Evolutionary conservation across 805 yeast species (phyloP).

Genomic region (Hyphopichia homilentoma): DNA sequence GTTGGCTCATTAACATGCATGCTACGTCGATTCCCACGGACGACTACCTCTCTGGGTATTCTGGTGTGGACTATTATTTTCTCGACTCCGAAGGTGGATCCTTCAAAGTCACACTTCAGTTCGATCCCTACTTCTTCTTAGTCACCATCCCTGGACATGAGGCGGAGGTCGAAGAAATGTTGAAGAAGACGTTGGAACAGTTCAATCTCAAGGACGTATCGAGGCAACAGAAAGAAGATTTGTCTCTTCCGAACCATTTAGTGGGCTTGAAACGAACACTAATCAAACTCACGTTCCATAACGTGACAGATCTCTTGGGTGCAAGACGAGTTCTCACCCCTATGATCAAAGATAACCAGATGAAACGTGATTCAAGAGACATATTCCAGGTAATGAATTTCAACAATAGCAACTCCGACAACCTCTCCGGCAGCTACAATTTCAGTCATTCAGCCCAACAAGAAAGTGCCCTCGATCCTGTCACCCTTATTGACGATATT

Average conservation of each 20-base stretch:
- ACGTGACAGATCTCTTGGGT: constrained; percentile 65
- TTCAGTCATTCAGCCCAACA: constrained; percentile 19
- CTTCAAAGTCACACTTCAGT: constrained; percentile 79
- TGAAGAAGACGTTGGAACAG: constrained; percentile 64
- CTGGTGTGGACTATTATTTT: constrained; percentile 94
- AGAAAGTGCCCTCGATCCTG: constrained; percentile 43
- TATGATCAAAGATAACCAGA: constrained; percentile 62
- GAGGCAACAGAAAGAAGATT: constrained; percentile 70
- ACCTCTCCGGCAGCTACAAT: too few species aligned
- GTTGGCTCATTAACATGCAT: constrained; percentile 96
- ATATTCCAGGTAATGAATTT: constrained; percentile 58
- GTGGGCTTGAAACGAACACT: constrained; percentile 67
- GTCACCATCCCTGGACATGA: constrained; percentile 59
- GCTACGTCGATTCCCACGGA: constrained; percentile 67
- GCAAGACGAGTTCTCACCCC: constrained; percentile 73
- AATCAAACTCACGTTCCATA: constrained; percentile 68
- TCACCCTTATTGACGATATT: constrained; percentile 69
- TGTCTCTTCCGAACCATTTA: constrained; percentile 79
- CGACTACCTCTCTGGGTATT: constrained; percentile 58
- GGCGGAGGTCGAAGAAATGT: constrained; percentile 80
- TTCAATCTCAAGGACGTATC: constrained; percentile 50
- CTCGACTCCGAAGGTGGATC: constrained; percentile 95
- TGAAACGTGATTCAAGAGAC: constrained; percentile 59
- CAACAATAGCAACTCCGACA: constrained; percentile 25
- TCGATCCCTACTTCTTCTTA: constrained; percentile 83